Percentiles rank a stretch among this genome's conserved stretches.
Evolutionary conservation across 2,329 filamentous ascomycete genomes (phyloP).

Genomic region (Knufia fluminis): DNA sequence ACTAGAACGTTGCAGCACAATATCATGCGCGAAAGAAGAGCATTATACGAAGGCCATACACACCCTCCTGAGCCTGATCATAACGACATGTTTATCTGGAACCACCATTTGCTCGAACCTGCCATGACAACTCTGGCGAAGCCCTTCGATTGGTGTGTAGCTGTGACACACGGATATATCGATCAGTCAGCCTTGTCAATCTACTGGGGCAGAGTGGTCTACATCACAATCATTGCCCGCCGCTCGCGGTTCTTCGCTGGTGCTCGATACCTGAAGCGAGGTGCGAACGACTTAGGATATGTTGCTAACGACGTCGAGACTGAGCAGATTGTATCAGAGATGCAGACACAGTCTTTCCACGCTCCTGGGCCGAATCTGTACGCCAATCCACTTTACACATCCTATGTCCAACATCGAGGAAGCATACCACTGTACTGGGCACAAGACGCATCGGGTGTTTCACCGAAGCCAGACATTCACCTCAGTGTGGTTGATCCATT

Average conservation of each 20-base stretch:
- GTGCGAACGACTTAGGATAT: conserved; percentile 87
- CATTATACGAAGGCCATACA: conserved; percentile 55
- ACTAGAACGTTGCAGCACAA: conserved; percentile 89
- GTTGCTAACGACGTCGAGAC: conserved; percentile 99
- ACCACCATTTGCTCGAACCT: conserved; percentile 75
- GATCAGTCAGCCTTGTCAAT: conserved; percentile 79
- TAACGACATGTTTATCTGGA: conserved; percentile 98
- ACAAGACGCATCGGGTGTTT: conserved; percentile 88
- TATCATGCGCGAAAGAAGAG: conserved; percentile 67
- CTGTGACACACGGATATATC: conserved; percentile 92
- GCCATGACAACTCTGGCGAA: conserved; percentile 62
- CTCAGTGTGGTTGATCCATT: conserved; percentile 94
- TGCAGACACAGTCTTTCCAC: conserved; percentile 90
- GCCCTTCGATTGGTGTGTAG: conserved; percentile 90
- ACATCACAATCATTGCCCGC: conserved; percentile 87
- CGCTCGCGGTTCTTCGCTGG: conserved; percentile 90
- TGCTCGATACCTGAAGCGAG: conserved; percentile 85
- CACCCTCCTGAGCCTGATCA: conserved; percentile 55
- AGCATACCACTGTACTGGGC: conserved; percentile 98
- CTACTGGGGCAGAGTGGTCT: conserved; percentile 70
- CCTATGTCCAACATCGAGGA: conserved; percentile 90
- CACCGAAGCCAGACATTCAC: conserved; percentile 92
- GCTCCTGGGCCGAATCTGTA: conserved; percentile 77
- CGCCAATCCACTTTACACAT: conserved; percentile 84
- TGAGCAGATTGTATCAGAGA: conserved; percentile 94